phyloP scores from a whole-genome alignment of 345 rosid genomes.

The Carallia pectinifolia region DNA sequence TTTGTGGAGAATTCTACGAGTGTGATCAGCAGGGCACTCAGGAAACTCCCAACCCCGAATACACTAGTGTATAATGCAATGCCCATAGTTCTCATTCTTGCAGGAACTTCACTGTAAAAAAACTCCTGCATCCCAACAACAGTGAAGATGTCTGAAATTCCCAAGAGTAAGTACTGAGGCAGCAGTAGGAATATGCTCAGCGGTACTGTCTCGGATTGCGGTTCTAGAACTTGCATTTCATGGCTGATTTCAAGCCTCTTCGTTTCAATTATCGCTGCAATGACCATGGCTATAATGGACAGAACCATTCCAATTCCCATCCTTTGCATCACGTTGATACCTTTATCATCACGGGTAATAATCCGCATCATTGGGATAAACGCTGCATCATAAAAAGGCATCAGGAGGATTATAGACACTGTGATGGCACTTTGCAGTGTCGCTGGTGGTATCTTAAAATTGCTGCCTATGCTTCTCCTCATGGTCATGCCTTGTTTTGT shows the following conservation, averaged over 20 bases:
- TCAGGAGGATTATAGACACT: constrained; percentile 75
- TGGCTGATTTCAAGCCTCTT: constrained; percentile 52
- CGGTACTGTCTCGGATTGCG: constrained; percentile 28
- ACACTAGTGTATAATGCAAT: constrained; percentile 88
- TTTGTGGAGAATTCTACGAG: constrained; percentile 48
- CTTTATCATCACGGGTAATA: constrained; percentile 44
- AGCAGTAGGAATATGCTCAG: constrained; percentile 79
- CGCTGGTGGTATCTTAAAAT: constrained; percentile 88
- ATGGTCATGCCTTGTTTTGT: constrained; percentile 91
- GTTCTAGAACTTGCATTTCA: constrained; percentile 17
- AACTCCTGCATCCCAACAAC: constrained; percentile 99
- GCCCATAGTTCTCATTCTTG: constrained; percentile 84
- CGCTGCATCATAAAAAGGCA: constrained; percentile 73
- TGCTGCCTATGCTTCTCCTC: constrained; percentile 64
- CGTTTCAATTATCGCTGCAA: constrained; percentile 77
- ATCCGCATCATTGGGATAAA: constrained; percentile 54
- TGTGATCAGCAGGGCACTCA: constrained; percentile 71
- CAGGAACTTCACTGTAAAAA: constrained; percentile 86
- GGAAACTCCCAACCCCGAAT: constrained; percentile 88
- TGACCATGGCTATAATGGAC: constrained; percentile 73
- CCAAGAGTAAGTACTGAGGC: constrained; percentile 82
- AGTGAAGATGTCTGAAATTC: constrained; percentile 85
- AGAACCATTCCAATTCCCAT: constrained; percentile 91
- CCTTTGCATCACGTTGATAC: constrained; percentile 65
- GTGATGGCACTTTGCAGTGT: constrained; percentile 88